Evolutionary conservation across 208 protist species (phyloP), one percentile per base, ranked within the genome.

Genomic region (Acanthamoeba castellanii): DNA sequence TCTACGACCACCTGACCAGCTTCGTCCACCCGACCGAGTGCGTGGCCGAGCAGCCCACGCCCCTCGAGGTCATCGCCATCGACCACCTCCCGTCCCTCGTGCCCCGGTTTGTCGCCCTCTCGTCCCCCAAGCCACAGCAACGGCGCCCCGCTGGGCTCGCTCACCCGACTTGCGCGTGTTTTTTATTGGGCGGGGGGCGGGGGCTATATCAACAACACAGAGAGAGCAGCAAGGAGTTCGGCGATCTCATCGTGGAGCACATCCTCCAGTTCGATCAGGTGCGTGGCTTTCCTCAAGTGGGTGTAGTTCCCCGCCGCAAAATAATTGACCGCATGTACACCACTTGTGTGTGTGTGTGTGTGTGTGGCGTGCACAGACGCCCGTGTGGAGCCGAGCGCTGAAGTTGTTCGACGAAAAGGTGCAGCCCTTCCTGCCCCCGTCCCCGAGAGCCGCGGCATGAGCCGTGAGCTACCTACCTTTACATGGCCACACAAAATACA

Each of bases 71-170:
- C 8, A 93, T 97, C 59, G 87, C 97, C 5, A 98, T 98, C 88
- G 97, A 98, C 61, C 96, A 98, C 74, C 92, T 98, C 30, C 97
- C 97, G 25, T 96, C 97, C 16, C 94, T 98, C 13, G 92, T 97
- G n/a, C 97, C 97, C 3, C 32, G 72, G 76, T 96, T 64, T 16
- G 59, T 16, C 18, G 59, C 59, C 59, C 20, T 57, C 52, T 57
- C 52, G n/a, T n/a, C n/a, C n/a, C n/a, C n/a, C n/a, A n/a, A n/a
- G n/a, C n/a, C n/a, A n/a, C n/a, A n/a, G n/a, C n/a, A n/a, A n/a
- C n/a, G n/a, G n/a, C n/a, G n/a, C n/a, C n/a, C n/a, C n/a, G n/a
- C n/a, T n/a, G n/a, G n/a, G n/a, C n/a, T n/a, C n/a, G n/a, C n/a
- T n/a, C n/a, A n/a, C n/a, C n/a, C n/a, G n/a, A n/a, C n/a, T n/a